Conservation (phyloP, 2,329 filamentous ascomycete species). For the Neonectria punicea region DNA sequence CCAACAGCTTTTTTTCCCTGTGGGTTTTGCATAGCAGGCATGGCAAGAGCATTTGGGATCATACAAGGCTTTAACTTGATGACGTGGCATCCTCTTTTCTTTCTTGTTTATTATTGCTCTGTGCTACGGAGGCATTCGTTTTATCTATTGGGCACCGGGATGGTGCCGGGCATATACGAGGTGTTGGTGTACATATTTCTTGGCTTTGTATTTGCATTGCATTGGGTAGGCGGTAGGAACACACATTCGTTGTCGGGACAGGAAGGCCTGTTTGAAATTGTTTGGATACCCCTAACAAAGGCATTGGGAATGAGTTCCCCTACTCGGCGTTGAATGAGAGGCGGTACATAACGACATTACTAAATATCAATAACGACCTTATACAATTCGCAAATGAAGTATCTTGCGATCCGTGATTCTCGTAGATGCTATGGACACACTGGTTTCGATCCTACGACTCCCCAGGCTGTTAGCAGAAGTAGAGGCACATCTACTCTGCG, state of each 20-base stretch:
- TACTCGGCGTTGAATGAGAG: conserved; percentile 43
- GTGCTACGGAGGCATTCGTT: conserved; percentile 19
- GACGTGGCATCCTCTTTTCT: background rate
- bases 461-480: background rate
- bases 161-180: conserved; percentile 12
- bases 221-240: conserved; percentile 39
- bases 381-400: conserved; percentile 11
- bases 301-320: conserved; percentile 42
- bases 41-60: conserved; percentile 11
- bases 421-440: background rate
- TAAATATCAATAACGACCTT: conserved; percentile 42
- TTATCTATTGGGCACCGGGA: conserved; percentile 35
- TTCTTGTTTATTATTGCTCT: background rate
- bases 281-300: conserved; percentile 49
- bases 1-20: conserved; percentile 1
- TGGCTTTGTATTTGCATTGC: conserved; percentile 31
- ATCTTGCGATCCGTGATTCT: conserved; percentile 1
- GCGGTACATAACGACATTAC: conserved; percentile 38
- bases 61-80: conserved; percentile 21
- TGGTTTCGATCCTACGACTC: background rate
- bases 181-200: conserved; percentile 38
- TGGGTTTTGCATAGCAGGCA: conserved; percentile 20
- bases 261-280: conserved; percentile 37
- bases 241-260: conserved; percentile 38
- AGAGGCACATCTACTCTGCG: background rate